Percentiles rank a stretch among this genome's conserved stretches.
These are phyloP conservation scores for Thielaviopsis euricoi DNA, from an alignment of 2,329 filamentous ascomycete genomes.

Conservation along the genomic window DNA sequence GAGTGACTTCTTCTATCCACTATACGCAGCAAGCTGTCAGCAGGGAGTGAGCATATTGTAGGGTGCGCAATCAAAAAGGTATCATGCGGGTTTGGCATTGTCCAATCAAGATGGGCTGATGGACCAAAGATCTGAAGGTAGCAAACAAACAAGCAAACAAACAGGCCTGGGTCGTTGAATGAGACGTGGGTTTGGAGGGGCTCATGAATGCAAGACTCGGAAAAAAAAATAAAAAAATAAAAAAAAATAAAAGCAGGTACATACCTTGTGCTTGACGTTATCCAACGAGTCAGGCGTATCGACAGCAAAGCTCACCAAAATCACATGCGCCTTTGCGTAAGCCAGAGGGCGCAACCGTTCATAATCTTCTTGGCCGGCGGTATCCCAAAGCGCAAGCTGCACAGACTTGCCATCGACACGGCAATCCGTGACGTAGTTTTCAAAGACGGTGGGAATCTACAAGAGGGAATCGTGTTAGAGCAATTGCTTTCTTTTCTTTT, in stretches of 20 bases:
- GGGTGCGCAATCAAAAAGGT: too few species aligned
- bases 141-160: neutral
- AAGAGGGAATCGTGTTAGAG: too few species aligned
- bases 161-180: neutral
- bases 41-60: constrained; percentile 3
- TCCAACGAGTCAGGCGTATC: constrained; percentile 92
- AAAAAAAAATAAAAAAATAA: neutral
- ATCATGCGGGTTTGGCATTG: too few species aligned
- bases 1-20: constrained; percentile 94
- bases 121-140: constrained; percentile 6
- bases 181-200: neutral
- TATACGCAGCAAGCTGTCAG: constrained; percentile 20
- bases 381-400: constrained; percentile 96
- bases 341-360: constrained; percentile 86
- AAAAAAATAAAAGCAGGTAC: constrained; percentile 14
- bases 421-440: constrained; percentile 98
- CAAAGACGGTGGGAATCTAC: constrained; percentile 91
- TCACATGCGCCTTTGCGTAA: constrained; percentile 94
- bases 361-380: constrained; percentile 98
- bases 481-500: too few species aligned
- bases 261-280: constrained; percentile 92
- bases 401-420: constrained; percentile 97
- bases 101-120: too few species aligned
- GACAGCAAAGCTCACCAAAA: constrained; percentile 88
- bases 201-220: too few species aligned